Evolutionary conservation across 371 early-diverging fungal species (phyloP), one percentile per base, ranked within the genome.

Genomic region (Mucor sp.): DNA sequence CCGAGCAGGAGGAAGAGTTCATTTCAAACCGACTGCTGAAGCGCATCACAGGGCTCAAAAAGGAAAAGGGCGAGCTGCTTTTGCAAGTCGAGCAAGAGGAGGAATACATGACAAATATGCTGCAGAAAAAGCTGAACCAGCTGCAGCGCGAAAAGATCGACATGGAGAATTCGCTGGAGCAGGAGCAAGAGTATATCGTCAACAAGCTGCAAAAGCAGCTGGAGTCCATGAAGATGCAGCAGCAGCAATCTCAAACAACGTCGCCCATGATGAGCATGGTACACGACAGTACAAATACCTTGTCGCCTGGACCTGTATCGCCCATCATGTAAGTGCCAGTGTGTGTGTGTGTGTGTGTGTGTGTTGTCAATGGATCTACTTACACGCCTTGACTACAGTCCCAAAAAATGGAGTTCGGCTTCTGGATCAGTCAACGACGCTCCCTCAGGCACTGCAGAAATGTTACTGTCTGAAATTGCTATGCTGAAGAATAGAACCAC

Each of bases 101-200:
- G 62, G 91, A 91, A 70, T 90, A 87, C 68, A 68, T 91, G n/a
- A 90, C 91, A 7, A 90, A 90, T 60, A 89, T 84, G 66, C 71
- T 94, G 35, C 92, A 92, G 72, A 88, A 88, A 66, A 91, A 90
- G 61, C 66, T 94, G 60, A 85, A 76, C 39, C 85, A 87, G 64
- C 76, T 93, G 48, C 90, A 93, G 68, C 86, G 89, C 65, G 94
- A 94, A 71, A 94, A 93, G 72, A 81, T 92, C 63, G 89, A 92
- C 55, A 77, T 94, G 76, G 94, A 94, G 61, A 91, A 87, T 68
- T 89, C 91, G 1, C 73, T 94, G 64, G 94, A 94, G 68, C 93
- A 91, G 72, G 94, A 93, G 66, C 94, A 94, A 71, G 94, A 93
- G 75, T 88, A 85, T 57, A 86, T 93, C 63, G 92, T 94, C 43